phyloP scores from a whole-genome alignment of 768 basidiomycete species.

The Phanerochaete sordida region DNA sequence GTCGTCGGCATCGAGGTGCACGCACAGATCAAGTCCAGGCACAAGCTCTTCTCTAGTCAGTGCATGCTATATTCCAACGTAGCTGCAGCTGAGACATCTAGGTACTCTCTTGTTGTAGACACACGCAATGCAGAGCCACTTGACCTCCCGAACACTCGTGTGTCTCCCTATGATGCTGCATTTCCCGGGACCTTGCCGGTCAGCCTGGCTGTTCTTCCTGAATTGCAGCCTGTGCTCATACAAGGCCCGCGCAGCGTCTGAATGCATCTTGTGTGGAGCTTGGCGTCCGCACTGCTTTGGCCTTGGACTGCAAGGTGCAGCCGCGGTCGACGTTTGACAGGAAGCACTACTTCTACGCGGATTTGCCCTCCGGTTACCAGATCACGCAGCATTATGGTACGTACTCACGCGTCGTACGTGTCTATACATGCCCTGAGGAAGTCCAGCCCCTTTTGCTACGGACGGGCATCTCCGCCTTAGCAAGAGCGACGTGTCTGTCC shows the following conservation, averaged over 20 bases:
- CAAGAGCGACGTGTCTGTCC: slow-evolving; percentile 43
- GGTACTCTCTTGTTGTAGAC: slow-evolving; percentile 28
- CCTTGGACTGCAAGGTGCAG: slow-evolving; percentile 66
- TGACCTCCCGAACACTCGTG: slow-evolving; percentile 66
- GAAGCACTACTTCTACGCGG: slow-evolving; percentile 98
- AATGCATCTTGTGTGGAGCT: slow-evolving; percentile 74
- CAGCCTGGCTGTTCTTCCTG: slow-evolving; percentile 24
- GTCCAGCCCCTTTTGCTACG: slow-evolving; percentile 74
- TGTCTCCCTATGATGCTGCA: slow-evolving; percentile 80
- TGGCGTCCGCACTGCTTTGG: slow-evolving; percentile 77
- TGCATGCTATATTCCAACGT: slow-evolving; percentile 3
- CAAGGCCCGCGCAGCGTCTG: slow-evolving; percentile 37
- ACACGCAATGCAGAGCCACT: slow-evolving; percentile 40
- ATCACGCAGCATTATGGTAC: slow-evolving; percentile 94
- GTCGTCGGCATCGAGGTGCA: slow-evolving; percentile 95
- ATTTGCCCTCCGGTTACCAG: slow-evolving; percentile 92
- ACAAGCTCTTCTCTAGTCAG: slow-evolving; percentile 84
- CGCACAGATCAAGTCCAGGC: slow-evolving; percentile 84
- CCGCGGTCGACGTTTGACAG: slow-evolving; percentile 82
- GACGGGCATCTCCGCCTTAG: slow-evolving; percentile 56
- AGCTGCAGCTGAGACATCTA: background rate
- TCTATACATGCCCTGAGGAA: background rate
- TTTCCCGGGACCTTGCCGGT: slow-evolving; percentile 94
- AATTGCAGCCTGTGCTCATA: background rate
- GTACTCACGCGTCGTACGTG: slow-evolving; percentile 8